Base-by-base conservation (phyloP, 805 yeast genomes). In the Hemisphaericaspora nanyangensis region DNA sequence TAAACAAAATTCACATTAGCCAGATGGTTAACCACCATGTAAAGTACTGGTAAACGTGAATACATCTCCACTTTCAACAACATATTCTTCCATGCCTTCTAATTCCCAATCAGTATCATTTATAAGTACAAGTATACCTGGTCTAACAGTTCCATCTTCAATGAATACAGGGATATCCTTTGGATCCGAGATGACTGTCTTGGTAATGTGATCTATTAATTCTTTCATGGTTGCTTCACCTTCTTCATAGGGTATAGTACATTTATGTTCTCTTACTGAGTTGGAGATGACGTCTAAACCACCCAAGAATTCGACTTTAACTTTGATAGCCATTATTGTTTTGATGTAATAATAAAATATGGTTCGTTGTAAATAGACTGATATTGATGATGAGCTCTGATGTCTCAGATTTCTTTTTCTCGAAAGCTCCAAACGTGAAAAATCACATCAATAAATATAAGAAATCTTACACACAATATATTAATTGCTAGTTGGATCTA, bases 41-140 rank as follows among this genome's bases (percentile, higher is more conserved):
- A 91, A 67, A 3, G 99, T 93, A 30, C 95, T 85, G 1, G 97
- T 91, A 54, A 91, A 91, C 3, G 95, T 79, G 29, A 91, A 74
- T 17, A 77, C 70, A 59, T 91, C 99, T 10, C 85, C 82, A 34
- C 74, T 63, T 58, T 86, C 84, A 12, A 93, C 58, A n/a, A 70
- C 78, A 53, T 89, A 89, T 7, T 77, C 83, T 50, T 86, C 89
- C 60, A 82, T 89, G 8, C 88, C 98, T 58, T 89, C 95, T 11
- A 91, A 63, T 54, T 91, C 99, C 98, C 98, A 91, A 63, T 91
- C 99, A 0, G 95, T 80, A 56, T 91, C 98, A 55, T 91, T 91
- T 45, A 91, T 84, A 40, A 91, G 71, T 7, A 93, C 96, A 44
- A 91, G 67, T 34, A 91, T 87, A 2, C 99, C 99, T 0, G 98